phyloP scores from a whole-genome alignment of 192 early-diverging fungal species.

The Coemansia sp. region DNA sequence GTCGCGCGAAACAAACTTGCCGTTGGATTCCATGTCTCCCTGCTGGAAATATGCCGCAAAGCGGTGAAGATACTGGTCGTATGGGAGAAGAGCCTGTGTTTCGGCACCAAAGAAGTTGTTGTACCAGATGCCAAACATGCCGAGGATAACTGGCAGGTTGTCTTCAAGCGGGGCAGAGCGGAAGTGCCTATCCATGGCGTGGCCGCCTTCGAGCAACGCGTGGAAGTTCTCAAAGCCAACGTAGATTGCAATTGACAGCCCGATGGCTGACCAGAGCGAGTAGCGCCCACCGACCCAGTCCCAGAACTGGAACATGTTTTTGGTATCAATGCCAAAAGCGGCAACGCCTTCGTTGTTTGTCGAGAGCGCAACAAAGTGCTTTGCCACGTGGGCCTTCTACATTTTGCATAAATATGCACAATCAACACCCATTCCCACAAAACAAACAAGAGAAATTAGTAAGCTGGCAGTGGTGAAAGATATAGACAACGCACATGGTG shows the following conservation, averaged over 20 bases:
- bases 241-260: conserved; percentile 94
- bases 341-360: conserved; percentile 89
- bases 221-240: conserved; percentile 95
- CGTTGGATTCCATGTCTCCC: conserved; percentile 99
- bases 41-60: conserved; percentile 99
- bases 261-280: conserved; percentile 99
- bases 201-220: conserved; percentile 83
- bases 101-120: conserved; percentile 98
- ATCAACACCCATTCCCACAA: neutral
- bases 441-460: neutral
- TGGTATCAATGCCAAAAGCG: conserved; percentile 89
- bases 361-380: conserved; percentile 98
- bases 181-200: conserved; percentile 98
- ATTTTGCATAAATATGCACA: neutral
- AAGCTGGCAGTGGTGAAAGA: neutral
- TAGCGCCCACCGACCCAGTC: conserved; percentile 99
- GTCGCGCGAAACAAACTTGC: conserved; percentile 88
- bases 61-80: conserved; percentile 98
- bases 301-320: conserved; percentile 99
- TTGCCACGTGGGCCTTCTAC: conserved; percentile 81
- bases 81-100: conserved; percentile 92
- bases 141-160: conserved; percentile 91
- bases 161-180: conserved; percentile 84
- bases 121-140: conserved; percentile 92
- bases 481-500: neutral